Evolutionary conservation across 352 stramenopile genomes (phyloP).

Genomic region (Peronosclerospora sorghi): DNA sequence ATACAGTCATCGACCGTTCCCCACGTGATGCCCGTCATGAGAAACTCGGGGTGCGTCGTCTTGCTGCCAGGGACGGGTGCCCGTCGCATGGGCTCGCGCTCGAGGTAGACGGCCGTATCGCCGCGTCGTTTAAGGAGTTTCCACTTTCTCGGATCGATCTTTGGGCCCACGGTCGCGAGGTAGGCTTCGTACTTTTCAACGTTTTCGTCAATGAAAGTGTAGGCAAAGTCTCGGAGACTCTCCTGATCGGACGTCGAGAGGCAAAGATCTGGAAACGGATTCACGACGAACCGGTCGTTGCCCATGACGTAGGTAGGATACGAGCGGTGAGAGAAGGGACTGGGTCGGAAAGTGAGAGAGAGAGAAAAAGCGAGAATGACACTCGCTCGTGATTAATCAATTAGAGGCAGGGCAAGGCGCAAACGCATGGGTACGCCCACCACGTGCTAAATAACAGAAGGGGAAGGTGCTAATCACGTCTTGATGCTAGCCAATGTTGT

Average conservation of each 20-base stretch:
- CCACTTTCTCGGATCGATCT: constrained; percentile 25
- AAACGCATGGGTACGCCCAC: too few relatives aligned
- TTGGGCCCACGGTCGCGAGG: constrained; percentile 3
- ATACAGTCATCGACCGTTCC: constrained; percentile 33
- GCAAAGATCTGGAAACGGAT: constrained; percentile 15
- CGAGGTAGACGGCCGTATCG: constrained; percentile 19
- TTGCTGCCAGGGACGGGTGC: constrained; percentile 1
- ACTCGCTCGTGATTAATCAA: too few relatives aligned
- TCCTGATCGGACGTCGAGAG: constrained; percentile 11
- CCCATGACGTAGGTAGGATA: constrained; percentile 7
- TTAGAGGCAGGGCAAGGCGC: too few relatives aligned
- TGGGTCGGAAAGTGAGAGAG: too few relatives aligned
- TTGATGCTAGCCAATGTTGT: too few relatives aligned
- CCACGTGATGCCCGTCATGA: constrained; percentile 23
- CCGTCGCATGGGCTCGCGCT: constrained; percentile 9
- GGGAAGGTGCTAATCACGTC: too few relatives aligned
- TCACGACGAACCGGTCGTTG: constrained; percentile 21
- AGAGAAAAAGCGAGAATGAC: too few relatives aligned
- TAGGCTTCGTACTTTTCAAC: constrained; percentile 32
- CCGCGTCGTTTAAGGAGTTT: constrained; percentile 24
- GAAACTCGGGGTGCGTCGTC: constrained; percentile 9
- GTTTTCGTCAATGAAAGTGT: constrained; percentile 20
- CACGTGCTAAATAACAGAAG: too few relatives aligned
- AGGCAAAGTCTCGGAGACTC: constrained; percentile 13
- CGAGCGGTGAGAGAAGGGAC: too few relatives aligned